Base-by-base conservation (phyloP, 345 rosid genomes). In the Linum trigynum region DNA sequence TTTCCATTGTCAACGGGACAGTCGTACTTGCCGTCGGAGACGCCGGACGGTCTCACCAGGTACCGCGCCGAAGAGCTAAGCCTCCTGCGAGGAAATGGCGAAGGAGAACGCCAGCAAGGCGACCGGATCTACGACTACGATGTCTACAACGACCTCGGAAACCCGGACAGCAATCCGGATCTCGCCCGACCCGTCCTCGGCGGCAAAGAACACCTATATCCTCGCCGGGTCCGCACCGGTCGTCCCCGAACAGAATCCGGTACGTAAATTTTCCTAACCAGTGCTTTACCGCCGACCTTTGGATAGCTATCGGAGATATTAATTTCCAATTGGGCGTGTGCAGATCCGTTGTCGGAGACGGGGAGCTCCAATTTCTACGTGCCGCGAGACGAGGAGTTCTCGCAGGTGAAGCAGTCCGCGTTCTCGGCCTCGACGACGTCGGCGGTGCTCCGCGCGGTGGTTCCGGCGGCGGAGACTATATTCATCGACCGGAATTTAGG, bases 91-190 rank as follows among this genome's bases (percentile, higher is more conserved):
- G 85, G 85, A 35, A 63, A 82, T 51, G 79, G 80, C 36, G 58
- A 69, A 32, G 79, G 81, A 59, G 78, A 76, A 65, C 70, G 80
- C 14, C 45, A 77, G 65, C 35, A 48, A 6, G 57, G 58, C 7
- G 81, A 82, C 5, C 66, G 81, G 59, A 66, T 76, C n/a, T 81
- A 81, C 41, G 82, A 81, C 23, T 81, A 78, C 37, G 82, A 76
- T 62, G 61, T 65, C 16, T 81, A 78, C 57, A 78, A 76, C 35
- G 82, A 81, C 43, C 67, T 81, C 1, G 82, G 77, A 6, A 45
- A 71, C 59, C 81, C 81, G 0, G 82, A 81, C 53, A 58, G 15
- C 3, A 14, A 10, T 7, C 39, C 40, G 0, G 68, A 76, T 0
- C 50, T 71, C 5, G 56, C 38, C 15, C 66, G 63, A 15, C 69